Evolutionary conservation across 1,284 basidiomycete genomes (phyloP).

Genomic region (Omphalotus olearius): DNA sequence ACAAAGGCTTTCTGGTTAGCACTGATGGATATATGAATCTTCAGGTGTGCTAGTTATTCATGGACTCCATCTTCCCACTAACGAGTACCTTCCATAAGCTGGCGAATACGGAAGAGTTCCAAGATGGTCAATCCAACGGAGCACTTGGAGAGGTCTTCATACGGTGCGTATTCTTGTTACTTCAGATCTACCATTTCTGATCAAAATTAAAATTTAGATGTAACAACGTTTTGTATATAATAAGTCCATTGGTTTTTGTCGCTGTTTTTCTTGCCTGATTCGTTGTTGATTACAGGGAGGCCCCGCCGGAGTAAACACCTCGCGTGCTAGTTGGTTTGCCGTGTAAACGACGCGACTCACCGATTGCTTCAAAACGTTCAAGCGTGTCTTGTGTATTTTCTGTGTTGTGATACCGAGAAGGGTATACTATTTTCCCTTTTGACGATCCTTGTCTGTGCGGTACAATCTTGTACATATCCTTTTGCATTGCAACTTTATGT

Average conservation of each 20-base stretch:
- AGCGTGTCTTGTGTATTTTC: not conserved
- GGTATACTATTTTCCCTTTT: too few species aligned
- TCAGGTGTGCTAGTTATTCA: slow-evolving; percentile 57
- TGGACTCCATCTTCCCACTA: not conserved
- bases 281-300: slow-evolving; percentile 59
- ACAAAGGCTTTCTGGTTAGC: slow-evolving; percentile 98
- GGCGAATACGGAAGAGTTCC: slow-evolving; percentile 97
- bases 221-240: slow-evolving; percentile 94
- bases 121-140: slow-evolving; percentile 94
- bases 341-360: too few species aligned
- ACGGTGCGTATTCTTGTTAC: slow-evolving; percentile 49
- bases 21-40: slow-evolving; percentile 99
- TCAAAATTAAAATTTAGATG: slow-evolving; percentile 36
- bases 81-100: slow-evolving; percentile 47
- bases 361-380: not conserved
- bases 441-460: too few species aligned
- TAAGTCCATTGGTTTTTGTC: slow-evolving; percentile 46
- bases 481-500: too few species aligned
- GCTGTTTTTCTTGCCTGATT: slow-evolving; percentile 23
- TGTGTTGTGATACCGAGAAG: not conserved
- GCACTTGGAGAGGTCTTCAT: slow-evolving; percentile 98
- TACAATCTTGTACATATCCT: too few species aligned
- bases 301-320: slow-evolving; percentile 37
- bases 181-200: slow-evolving; percentile 5
- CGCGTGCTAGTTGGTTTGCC: too few species aligned